Conservation (phyloP, 2,329 filamentous ascomycete species). For the Phyllosticta citribraziliensis region DNA sequence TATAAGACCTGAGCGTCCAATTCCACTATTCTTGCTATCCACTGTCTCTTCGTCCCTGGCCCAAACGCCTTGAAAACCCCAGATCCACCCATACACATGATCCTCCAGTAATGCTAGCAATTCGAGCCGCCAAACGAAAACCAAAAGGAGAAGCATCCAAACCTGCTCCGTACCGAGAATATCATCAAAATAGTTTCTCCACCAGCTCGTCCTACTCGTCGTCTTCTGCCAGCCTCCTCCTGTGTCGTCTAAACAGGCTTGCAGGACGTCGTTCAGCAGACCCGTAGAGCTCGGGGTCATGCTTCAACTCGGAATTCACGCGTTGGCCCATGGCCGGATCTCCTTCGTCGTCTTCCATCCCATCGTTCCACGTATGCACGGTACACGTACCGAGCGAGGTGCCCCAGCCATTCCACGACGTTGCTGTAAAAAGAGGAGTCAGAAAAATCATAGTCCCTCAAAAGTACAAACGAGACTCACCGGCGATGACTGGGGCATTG, state of each 20-base stretch:
- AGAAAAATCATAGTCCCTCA: not conserved
- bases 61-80: not conserved
- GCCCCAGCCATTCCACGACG: slow-evolving; percentile 71
- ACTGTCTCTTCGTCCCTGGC: not conserved
- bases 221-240: not conserved
- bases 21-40: not conserved
- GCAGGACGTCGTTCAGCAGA: not conserved
- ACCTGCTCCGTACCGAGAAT: not conserved
- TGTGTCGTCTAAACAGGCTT: slow-evolving; percentile 4
- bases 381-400: slow-evolving; percentile 66
- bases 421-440: slow-evolving; percentile 45
- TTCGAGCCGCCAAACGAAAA: not conserved
- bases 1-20: not conserved
- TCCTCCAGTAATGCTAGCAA: not conserved
- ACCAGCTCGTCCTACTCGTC: not conserved
- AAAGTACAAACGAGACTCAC: slow-evolving; percentile 28
- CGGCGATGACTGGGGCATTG: slow-evolving; percentile 66
- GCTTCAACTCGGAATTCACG: slow-evolving; percentile 27
- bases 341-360: slow-evolving; percentile 46
- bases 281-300: slow-evolving; percentile 27
- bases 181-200: not conserved
- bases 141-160: not conserved
- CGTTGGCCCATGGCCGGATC: slow-evolving; percentile 25
- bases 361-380: slow-evolving; percentile 68
- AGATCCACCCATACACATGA: not conserved